phyloP scores from a whole-genome alignment of 2,329 filamentous ascomycete species.

The Colletotrichum lupini region DNA sequence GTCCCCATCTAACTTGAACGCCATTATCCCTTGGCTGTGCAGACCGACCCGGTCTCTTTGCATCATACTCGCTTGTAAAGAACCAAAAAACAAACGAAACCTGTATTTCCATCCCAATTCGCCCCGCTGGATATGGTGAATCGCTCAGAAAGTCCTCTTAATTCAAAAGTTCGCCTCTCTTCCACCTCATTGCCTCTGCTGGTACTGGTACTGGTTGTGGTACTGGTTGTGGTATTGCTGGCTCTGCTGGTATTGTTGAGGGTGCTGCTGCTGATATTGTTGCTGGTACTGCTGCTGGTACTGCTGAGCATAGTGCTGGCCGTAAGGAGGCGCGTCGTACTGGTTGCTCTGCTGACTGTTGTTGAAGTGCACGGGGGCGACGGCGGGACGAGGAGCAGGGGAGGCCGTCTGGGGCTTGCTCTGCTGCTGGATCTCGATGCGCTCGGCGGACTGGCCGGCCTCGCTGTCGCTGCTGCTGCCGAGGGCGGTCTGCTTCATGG shows the following conservation, averaged over 20 bases:
- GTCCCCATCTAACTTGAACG: background rate
- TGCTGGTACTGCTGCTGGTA: background rate
- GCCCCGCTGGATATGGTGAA: background rate
- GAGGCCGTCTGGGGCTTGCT: background rate
- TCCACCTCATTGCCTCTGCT: background rate
- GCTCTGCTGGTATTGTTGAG: background rate
- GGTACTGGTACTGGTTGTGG: background rate
- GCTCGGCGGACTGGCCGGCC: background rate
- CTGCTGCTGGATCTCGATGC: background rate
- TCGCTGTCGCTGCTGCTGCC: constrained; percentile 7
- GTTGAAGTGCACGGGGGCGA: background rate
- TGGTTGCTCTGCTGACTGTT: background rate
- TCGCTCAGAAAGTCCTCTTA: background rate
- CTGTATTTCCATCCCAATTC: background rate
- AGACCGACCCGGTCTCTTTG: background rate
- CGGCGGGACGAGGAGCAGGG: background rate
- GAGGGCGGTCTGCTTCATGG: constrained; percentile 3
- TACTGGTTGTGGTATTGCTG: background rate
- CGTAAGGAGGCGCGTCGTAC: background rate
- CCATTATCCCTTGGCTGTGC: background rate
- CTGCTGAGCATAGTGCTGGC: background rate
- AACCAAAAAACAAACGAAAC: background rate
- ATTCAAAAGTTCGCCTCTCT: background rate
- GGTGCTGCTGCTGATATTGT: background rate
- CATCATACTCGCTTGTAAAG: background rate